These are phyloP conservation scores for Gossypium thurberi DNA, from an alignment of 345 rosid genomes.

Conservation along the genomic window DNA sequence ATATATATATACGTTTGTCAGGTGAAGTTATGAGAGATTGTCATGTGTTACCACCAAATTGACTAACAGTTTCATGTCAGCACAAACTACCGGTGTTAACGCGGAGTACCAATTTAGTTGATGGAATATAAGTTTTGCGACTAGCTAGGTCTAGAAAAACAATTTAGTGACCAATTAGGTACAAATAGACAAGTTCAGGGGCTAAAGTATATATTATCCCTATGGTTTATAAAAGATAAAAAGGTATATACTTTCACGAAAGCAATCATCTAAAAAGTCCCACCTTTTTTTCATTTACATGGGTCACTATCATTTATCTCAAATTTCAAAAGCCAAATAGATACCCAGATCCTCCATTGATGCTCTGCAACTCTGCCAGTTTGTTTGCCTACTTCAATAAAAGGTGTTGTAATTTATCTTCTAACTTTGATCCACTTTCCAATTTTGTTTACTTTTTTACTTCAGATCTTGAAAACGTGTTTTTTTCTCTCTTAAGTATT, in stretches of 20 bases:
- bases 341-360: background rate
- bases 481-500: background rate
- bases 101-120: no score
- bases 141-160: no score
- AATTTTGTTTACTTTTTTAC: background rate
- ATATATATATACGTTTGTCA: no score
- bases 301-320: background rate
- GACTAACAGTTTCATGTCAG: no score
- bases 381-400: background rate
- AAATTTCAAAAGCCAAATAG: background rate
- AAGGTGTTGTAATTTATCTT: background rate
- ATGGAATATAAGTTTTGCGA: no score
- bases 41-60: no score
- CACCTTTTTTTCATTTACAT: background rate
- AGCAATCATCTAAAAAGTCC: background rate
- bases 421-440: background rate
- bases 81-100: rapidly evolving
- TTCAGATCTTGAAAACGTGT: background rate
- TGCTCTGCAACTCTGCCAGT: background rate
- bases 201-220: no score
- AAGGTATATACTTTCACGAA: background rate
- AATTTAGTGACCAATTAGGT: no score
- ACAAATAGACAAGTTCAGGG: no score
- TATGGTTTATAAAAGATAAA: no score
- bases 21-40: no score